Base-by-base conservation (phyloP, 768 basidiomycete species). In the Mrakia hoshinonis region DNA sequence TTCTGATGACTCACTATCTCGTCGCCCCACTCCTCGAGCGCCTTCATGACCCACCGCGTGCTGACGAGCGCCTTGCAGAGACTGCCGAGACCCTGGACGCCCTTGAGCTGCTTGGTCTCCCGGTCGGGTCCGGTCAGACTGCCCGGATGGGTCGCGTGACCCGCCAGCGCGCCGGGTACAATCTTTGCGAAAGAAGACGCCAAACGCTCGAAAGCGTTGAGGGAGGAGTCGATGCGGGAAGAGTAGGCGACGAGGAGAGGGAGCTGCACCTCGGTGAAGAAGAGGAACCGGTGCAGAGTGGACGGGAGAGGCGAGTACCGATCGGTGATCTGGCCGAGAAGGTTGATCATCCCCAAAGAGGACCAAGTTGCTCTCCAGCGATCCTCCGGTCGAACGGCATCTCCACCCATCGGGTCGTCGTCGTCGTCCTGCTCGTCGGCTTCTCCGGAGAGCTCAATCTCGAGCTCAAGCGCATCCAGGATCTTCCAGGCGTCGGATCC, bases 281-380 rank as follows among this genome's bases (percentile, higher is more conserved):
- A 99, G 48, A 87, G 87, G 0, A 87, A 87, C 47, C 89, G 88
- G 70, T 96, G 89, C 12, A 82, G 77, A 69, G 89, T 84, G 65
- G 84, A 84, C 0, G 95, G 94, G 4, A 99, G 83, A 0, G 91
- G 89, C 11, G 88, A 87, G 79, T 97, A 99, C 12, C 94, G 93
- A 78, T 95, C 93, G 92, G 93, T 93, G 67, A 98, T 87, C 80
- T 96, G 94, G 75, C 96, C 91, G 13, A 96, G 83, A 24, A 98
- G 82, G 31, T 89, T 90, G 71, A 97, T 82, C 75, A 89, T 84
- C 36, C 93, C 83, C 0, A 94, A 87, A 12, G 92, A 95, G 74
- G 86, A 85, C 0, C 66, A 26, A 1, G 94, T 97, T 6, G 92
- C 85, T 75, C 85, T 85, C 48, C 87, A 77, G 64, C 48, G 31